Evolutionary conservation across 2,329 filamentous ascomycete species (phyloP), one percentile per base, ranked within the genome.

Genomic region (Curvularia lunata): DNA sequence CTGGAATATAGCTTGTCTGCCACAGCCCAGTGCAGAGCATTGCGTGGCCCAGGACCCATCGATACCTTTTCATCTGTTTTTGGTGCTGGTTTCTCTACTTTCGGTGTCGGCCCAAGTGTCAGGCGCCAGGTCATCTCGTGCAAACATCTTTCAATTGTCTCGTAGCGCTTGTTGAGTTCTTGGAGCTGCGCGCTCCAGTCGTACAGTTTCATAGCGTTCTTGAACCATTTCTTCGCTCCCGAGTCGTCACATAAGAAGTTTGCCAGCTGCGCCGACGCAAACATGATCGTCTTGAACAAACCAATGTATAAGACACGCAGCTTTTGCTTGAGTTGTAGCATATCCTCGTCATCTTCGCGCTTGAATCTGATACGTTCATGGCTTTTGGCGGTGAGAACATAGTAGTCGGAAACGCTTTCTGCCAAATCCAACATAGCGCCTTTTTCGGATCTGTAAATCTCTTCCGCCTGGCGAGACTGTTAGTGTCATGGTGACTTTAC

Each of bases 1-100:
- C 48, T 51, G 53, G 7, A 50, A 49, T 6, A 42, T 42, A 18
- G 65, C 63, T 51, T 64, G 59, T 13, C 61, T 45, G 63, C 63
- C 16, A 61, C 63, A 16, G 65, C 63, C 63, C 61, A 63, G 30
- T 67, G 65, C 1, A 67, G 56, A 6, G 63, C 57, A 25, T 67
- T 67, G 3, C 61, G 61, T 2, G 53, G 58, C 2, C 53, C 65
- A 16, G 65, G 63, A 3, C 63, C 65, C 52, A 60, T 60, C 6
- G 49, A 25, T 9, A 53, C 58, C 21, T 56, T 51, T 1, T n/a
- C 7, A 7, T 41, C 25, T 30, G 27, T 13, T 46, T 37, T 30
- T 12, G n/a, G 32, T n/a, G 25, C 25, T 27, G 25, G 25, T 27
- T 8, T 6, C 12, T 41, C 25, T 30, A 18, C 18, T 48, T 37